Evolutionary conservation across 2,329 filamentous ascomycete genomes (phyloP), one percentile per base, ranked within the genome.

Genomic region (Neoascochyta sp.): DNA sequence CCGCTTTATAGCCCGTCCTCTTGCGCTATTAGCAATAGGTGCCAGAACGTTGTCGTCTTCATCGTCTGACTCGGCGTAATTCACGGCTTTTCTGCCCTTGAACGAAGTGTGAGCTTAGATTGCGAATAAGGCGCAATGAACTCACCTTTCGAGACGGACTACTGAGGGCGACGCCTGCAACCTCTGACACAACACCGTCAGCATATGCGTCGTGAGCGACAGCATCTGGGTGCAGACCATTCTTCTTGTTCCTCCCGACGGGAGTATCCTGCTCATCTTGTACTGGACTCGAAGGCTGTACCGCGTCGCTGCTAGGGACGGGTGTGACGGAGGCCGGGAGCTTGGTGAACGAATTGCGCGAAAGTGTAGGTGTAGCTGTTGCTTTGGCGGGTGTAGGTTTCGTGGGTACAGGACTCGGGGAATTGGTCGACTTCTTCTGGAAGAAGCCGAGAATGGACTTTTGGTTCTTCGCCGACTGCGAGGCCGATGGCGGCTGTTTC

Each of bases 61-160:
- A 24, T 86, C 83, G 24, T 86, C 86, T 2, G 86, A 88, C 53
- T 95, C 89, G 43, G 83, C 81, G 60, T 96, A 96, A 58, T 75
- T 92, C 45, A 92, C 74, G 24, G 70, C 62, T 50, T 80, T 82
- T 59, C 77, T 80, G 9, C 69, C 71, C 73, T 80, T 25, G 3
- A 24, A 14, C 7, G 10, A n/a, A 19, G 18, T n/a, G 29, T 52
- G 19, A 52, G 38, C 16, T 24, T 3, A 23, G 9, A 23, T 19
- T 10, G 7, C 13, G 16, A 21, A 20, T 25, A 11, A 11, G 19
- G 22, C 16, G 5, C 10, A 9, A 4, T 28, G 10, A 10, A 34
- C 65, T 41, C 70, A 87, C 87, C 74, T 88, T 88, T 53, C 88
- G 78, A 10, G 82, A 81, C 2, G 89, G 88, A 54, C 88, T 94